Conservation (phyloP, 2,329 filamentous ascomycete species). For the Diaporthe destruens region DNA sequence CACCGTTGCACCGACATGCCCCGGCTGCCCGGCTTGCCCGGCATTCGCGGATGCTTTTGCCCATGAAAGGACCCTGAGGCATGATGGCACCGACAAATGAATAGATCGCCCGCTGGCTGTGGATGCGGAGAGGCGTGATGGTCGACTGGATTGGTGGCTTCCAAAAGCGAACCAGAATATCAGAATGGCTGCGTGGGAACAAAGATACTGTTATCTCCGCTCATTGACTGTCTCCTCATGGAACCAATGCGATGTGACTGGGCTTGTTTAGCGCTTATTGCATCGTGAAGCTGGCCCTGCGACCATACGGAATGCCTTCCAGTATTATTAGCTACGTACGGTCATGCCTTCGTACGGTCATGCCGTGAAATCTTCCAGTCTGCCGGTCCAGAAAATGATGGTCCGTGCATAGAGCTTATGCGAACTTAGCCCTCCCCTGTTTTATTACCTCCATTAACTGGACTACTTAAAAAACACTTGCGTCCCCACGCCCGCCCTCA, state of each 20-base stretch:
- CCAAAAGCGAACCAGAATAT: conserved; percentile 29
- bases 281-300: not conserved
- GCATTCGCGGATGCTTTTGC: conserved; percentile 10
- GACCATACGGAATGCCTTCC: too few species aligned
- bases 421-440: too few species aligned
- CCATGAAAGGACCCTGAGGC: not conserved
- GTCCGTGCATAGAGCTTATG: not conserved
- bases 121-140: conserved; percentile 28
- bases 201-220: not conserved
- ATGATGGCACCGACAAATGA: not conserved
- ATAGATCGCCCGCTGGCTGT: not conserved
- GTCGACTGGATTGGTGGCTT: conserved; percentile 25
- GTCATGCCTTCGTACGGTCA: not conserved
- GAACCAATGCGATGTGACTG: conserved; percentile 14
- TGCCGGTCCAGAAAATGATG: not conserved
- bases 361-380: too few species aligned
- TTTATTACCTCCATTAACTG: too few species aligned
- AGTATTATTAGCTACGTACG: too few species aligned
- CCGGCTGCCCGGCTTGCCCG: too few species aligned
- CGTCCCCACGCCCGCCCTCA: too few species aligned
- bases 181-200: not conserved
- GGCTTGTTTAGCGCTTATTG: conserved; percentile 24
- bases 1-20: not conserved
- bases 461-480: too few species aligned
- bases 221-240: not conserved